These are phyloP conservation scores for Sporothrix protearum DNA, from an alignment of 2,329 filamentous ascomycete species.

Conservation along the genomic window DNA sequence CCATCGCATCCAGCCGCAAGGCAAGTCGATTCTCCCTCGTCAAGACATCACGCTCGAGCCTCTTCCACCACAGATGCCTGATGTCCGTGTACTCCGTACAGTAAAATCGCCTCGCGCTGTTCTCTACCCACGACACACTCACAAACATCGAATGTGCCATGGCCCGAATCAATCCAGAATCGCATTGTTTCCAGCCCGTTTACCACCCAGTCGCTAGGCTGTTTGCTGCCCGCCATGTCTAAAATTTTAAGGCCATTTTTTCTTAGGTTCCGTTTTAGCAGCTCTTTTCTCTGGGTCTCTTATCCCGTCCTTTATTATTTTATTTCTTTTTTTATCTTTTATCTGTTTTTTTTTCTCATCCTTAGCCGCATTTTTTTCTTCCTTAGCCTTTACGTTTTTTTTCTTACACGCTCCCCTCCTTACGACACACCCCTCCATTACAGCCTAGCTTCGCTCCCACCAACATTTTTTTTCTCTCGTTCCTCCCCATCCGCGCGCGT, in stretches of 20 bases:
- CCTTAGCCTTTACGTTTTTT: background rate
- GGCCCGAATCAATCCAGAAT: background rate
- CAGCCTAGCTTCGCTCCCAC: constrained; percentile 20
- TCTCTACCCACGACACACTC: background rate
- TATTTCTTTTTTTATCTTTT: constrained; percentile 12
- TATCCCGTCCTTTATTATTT: background rate
- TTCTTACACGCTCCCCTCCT: background rate
- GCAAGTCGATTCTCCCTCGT: background rate
- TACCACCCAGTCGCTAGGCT: background rate
- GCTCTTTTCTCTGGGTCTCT: background rate
- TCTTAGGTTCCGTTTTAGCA: constrained; percentile 8
- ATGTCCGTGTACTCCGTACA: background rate
- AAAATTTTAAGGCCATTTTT: constrained; percentile 4
- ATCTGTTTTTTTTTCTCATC: constrained; percentile 1
- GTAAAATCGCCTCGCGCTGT: background rate
- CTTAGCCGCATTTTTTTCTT: constrained; percentile 8
- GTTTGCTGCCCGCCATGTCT: background rate
- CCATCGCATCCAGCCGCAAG: background rate
- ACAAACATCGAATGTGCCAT: background rate
- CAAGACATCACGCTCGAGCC: background rate
- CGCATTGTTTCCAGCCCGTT: background rate
- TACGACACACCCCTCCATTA: constrained; percentile 20
- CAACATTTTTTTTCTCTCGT: constrained; percentile 24
- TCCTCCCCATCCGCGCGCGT: constrained; percentile 8
- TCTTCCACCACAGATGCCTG: background rate